Evolutionary conservation across 1,139 yeast species (phyloP), one percentile per base, ranked within the genome.

Genomic region (Kurtzmaniella quercitrusa): DNA sequence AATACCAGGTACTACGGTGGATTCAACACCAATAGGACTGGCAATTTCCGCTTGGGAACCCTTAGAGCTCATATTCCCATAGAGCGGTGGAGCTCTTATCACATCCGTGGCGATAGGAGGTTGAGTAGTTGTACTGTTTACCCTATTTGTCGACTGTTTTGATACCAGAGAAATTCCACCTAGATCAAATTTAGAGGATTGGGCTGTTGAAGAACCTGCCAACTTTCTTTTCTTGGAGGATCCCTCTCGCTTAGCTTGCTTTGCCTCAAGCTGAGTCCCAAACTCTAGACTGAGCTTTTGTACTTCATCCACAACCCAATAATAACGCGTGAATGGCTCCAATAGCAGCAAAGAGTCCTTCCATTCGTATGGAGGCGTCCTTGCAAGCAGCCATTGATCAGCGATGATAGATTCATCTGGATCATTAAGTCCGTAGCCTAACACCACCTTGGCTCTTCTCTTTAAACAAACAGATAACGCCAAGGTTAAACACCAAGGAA

Each of bases 281-380:
- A 63, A 62, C 27, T 60, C 64, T 37, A 52, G 49, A 4, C 62
- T 52, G 31, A 63, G 48, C 38, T 54, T 49, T 39, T 58, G 56
- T 40, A 63, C 56, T 43, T 63, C 68, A 39, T 63, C 68, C 12
- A 63, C 63, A 23, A 62, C 55, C 59, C 60, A 59, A 65, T 66
- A 63, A n/a, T 56, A 53, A 6, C 49, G 44, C 7, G 58, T 43
- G 48, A 57, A 61, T 34, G 55, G 51, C 18, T 60, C 59, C 34
- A 64, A 50, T 24, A 51, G 55, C 2, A 17, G 34, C 40, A 65
- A 49, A 44, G 53, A 59, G 24, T 55, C 59, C 37, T 57, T 57
- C 34, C 58, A 47, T 18, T 49, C 50, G 31, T 34, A 40, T 12
- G 16, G 21, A 12, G 29, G 18, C 10, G 34, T 15, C 11, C 16